These are phyloP conservation scores for Sherardia arvensis DNA, from an alignment of 257 asterid genomes.

Conservation along the genomic window DNA sequence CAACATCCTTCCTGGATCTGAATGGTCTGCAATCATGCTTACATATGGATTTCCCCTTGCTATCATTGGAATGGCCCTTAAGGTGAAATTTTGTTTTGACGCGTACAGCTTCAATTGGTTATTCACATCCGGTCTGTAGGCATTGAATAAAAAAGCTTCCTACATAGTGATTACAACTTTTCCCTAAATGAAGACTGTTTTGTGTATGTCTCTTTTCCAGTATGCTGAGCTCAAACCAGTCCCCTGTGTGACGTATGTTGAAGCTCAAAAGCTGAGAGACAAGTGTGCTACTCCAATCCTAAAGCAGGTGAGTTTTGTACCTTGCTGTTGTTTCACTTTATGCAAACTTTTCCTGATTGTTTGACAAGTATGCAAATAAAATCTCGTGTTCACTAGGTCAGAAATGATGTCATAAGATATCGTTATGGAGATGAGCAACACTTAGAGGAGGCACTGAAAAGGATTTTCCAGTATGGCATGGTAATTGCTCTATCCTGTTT, in stretches of 20 bases:
- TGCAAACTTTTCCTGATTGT: background rate
- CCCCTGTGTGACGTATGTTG: slow-evolving; percentile 81
- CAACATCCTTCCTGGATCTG: slow-evolving; percentile 94
- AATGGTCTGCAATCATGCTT: slow-evolving; percentile 96
- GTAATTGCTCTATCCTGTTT: slow-evolving; percentile 22
- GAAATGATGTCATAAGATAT: slow-evolving; percentile 85
- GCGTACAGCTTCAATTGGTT: background rate
- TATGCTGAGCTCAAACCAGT: slow-evolving; percentile 99
- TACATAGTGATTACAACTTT: background rate
- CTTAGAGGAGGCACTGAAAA: slow-evolving; percentile 88
- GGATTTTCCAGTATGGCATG: slow-evolving; percentile 93
- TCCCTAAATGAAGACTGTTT: background rate
- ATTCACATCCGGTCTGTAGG: background rate
- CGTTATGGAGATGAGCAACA: slow-evolving; percentile 99
- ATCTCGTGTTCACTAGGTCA: slow-evolving; percentile 53
- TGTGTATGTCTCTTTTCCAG: slow-evolving; percentile 27
- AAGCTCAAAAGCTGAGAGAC: slow-evolving; percentile 72
- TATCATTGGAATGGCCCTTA: slow-evolving; percentile 98
- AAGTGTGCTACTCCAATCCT: slow-evolving; percentile 83
- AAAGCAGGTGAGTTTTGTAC: slow-evolving; percentile 54
- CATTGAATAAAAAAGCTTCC: slow-evolving; percentile 4
- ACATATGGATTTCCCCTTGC: slow-evolving; percentile 98
- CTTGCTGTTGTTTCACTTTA: background rate
- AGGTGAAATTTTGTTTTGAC: slow-evolving; percentile 37
- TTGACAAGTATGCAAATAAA: slow-evolving; percentile 1